These are phyloP conservation scores for Madurella mycetomatis DNA, from an alignment of 2,329 filamentous ascomycete genomes.

Conservation along the genomic window DNA sequence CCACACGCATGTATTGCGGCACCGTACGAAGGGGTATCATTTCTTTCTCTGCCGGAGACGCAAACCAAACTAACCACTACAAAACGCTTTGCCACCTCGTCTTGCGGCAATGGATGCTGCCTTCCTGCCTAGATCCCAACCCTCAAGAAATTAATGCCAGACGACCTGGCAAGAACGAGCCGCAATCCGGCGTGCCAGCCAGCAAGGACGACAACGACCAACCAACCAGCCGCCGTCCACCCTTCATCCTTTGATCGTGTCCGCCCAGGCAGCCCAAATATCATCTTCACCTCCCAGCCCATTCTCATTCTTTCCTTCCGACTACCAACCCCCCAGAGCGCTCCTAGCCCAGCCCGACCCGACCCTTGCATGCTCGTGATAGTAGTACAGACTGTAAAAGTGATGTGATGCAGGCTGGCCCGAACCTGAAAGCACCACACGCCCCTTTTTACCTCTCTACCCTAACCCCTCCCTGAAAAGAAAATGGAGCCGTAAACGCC, in stretches of 20 bases:
- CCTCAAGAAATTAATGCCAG: neutral
- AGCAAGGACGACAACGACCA: neutral
- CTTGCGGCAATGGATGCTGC: neutral
- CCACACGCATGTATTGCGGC: neutral
- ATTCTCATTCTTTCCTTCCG: neutral
- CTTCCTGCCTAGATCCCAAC: neutral
- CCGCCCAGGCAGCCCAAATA: neutral
- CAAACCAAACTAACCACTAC: neutral
- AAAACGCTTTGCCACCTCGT: neutral
- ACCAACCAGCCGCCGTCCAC: neutral
- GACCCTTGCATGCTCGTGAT: neutral
- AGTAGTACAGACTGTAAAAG: neutral
- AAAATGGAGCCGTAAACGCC: constrained; percentile 11
- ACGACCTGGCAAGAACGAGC: too few relatives aligned
- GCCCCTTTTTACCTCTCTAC: neutral
- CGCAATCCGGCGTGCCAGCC: neutral
- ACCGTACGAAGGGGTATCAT: neutral
- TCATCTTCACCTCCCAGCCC: neutral
- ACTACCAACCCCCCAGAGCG: neutral
- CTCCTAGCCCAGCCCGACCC: neutral
- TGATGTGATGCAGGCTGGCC: neutral
- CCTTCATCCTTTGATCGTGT: neutral
- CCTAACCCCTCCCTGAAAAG: neutral
- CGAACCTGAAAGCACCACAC: neutral
- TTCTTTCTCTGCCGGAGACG: neutral